Conservation (phyloP, 768 basidiomycete species). For the Inosperma sp. region DNA sequence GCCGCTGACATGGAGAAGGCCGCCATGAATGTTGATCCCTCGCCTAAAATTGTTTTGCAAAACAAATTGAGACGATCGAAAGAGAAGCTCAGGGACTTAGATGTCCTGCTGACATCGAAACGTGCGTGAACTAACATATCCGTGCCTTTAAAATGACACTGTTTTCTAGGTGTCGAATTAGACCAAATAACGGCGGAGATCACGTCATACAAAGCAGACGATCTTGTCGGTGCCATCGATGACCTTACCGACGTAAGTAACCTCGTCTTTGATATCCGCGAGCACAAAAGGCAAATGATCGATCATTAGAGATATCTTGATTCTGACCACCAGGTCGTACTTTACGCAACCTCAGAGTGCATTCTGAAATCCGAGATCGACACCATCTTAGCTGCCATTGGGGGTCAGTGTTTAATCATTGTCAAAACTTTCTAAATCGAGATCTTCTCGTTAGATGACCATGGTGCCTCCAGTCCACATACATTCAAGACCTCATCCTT, state of each 20-base stretch:
- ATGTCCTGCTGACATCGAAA: slow-evolving; percentile 53
- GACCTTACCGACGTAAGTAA: slow-evolving; percentile 52
- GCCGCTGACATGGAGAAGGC: too few species aligned
- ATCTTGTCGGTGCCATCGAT: slow-evolving; percentile 51
- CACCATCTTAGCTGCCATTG: slow-evolving; percentile 54
- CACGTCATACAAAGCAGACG: slow-evolving; percentile 44
- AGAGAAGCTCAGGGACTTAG: slow-evolving; percentile 59
- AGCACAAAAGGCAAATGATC: slow-evolving; percentile 30
- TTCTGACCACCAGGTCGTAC: slow-evolving; percentile 52
- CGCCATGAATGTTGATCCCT: slow-evolving; percentile 59
- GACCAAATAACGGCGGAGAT: slow-evolving; percentile 40
- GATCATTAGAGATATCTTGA: slow-evolving; percentile 56
- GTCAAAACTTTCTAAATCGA: slow-evolving; percentile 8
- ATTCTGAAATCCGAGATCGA: slow-evolving; percentile 64
- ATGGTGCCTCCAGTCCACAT: slow-evolving; percentile 67
- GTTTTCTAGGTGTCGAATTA: slow-evolving; percentile 35
- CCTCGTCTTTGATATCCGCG: neutral
- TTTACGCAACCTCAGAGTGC: slow-evolving; percentile 50
- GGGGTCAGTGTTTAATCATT: slow-evolving; percentile 41
- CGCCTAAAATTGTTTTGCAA: slow-evolving; percentile 75
- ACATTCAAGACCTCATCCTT: slow-evolving; percentile 82
- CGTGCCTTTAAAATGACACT: slow-evolving; percentile 4
- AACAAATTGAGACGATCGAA: slow-evolving; percentile 64
- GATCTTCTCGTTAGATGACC: slow-evolving; percentile 50
- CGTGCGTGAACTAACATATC: slow-evolving; percentile 38